A percentile compares a stretch with the other conserved stretches of the same genome.
Conservation (phyloP, 306 rosid species). For the Senna tora region DNA sequence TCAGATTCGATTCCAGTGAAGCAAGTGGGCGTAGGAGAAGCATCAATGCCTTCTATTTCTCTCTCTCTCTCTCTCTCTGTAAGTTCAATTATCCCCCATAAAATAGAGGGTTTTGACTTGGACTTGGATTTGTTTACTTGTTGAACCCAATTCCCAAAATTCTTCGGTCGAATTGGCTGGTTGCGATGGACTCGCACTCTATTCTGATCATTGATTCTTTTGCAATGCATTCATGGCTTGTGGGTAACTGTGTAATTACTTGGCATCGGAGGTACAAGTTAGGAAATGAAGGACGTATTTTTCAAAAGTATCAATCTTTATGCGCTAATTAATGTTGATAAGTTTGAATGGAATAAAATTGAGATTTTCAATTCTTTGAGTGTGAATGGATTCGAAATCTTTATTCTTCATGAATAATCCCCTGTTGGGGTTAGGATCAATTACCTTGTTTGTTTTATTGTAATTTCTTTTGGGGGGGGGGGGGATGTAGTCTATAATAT, state of each 20-base stretch:
- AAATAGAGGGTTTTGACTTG: slow-evolving; percentile 16
- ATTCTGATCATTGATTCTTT: no score
- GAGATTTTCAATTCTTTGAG: no score
- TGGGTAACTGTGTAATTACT: no score
- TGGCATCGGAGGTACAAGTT: no score
- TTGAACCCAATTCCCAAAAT: slow-evolving; percentile 36
- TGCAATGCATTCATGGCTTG: no score
- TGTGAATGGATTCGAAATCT: no score
- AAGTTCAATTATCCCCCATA: slow-evolving; percentile 10
- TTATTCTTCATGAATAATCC: slow-evolving; percentile 8
- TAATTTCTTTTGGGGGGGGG: slow-evolving; percentile 18
- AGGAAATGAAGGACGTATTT: no score
- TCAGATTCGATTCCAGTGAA: slow-evolving; percentile 41
- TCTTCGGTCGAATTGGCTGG: background rate
- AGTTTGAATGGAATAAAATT: no score
- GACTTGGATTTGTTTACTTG: slow-evolving; percentile 31
- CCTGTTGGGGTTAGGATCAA: slow-evolving; percentile 2
- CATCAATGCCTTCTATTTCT: slow-evolving; percentile 29
- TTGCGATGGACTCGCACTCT: slow-evolving; percentile 16
- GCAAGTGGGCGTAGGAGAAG: slow-evolving; percentile 33
- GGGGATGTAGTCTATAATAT: background rate
- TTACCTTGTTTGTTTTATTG: slow-evolving; percentile 26
- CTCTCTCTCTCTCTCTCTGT: slow-evolving; percentile 31
- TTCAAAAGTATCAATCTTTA: no score
- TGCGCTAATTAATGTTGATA: no score